Conservation (phyloP, 106 monocot genomes). For the Platanthera guangdongensis region DNA sequence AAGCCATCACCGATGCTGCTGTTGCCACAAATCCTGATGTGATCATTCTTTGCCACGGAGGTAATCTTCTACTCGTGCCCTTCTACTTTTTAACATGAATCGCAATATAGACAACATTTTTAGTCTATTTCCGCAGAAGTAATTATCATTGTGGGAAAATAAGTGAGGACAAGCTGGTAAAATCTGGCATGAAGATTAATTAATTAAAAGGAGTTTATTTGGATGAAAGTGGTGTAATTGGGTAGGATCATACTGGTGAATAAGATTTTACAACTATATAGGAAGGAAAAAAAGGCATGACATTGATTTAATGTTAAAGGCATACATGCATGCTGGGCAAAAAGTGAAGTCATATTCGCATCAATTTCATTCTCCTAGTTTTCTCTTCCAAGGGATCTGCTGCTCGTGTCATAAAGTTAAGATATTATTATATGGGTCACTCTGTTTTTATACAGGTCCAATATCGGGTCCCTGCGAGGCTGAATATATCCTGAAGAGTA, state of each 20-base stretch:
- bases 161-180: not conserved
- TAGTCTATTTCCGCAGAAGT: not conserved
- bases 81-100: not conserved
- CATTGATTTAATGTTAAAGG: no score
- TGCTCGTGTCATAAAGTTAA: no score
- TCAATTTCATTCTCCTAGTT: no score
- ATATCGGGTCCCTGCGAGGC: conserved; percentile 93
- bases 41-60: conserved; percentile 95
- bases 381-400: no score
- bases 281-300: no score
- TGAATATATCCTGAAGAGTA: conserved; percentile 80
- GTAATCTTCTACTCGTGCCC: conserved; percentile 21
- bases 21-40: conserved; percentile 50
- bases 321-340: no score
- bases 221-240: no score
- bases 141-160: not conserved
- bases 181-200: not conserved
- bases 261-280: no score
- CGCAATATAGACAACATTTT: not conserved
- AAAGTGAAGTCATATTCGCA: no score
- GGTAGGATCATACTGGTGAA: no score
- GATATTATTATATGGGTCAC: not conserved
- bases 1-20: conserved; percentile 94
- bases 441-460: conserved; percentile 43
- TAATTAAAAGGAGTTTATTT: not conserved